phyloP scores from a whole-genome alignment of 345 rosid genomes.

The Brassica cretica region DNA sequence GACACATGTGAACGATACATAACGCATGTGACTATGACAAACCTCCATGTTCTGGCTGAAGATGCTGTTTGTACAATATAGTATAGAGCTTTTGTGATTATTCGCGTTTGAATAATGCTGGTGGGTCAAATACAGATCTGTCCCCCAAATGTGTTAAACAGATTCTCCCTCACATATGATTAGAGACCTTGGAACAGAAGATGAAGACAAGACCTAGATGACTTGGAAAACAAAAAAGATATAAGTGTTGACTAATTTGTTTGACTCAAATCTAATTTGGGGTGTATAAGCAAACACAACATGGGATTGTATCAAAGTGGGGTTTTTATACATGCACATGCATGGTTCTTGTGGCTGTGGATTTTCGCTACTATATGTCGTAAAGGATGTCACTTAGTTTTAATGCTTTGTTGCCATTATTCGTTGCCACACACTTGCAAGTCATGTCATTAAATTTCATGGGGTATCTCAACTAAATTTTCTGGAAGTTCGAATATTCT shows the following conservation, averaged over 20 bases:
- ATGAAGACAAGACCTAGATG: conserved; percentile 49
- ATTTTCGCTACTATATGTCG: conserved; percentile 11
- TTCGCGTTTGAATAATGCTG: conserved; percentile 6
- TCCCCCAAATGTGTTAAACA: conserved; percentile 53
- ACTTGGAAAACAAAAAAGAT: conserved; percentile 37
- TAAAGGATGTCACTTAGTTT: conserved; percentile 1
- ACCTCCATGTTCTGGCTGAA: conserved; percentile 61
- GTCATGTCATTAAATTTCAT: conserved; percentile 26
- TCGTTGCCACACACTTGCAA: conserved; percentile 25
- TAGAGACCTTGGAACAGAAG: conserved; percentile 38
- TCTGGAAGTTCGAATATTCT: conserved; percentile 5
- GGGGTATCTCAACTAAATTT: neutral
- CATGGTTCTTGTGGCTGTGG: conserved; percentile 12
- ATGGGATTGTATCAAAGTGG: conserved; percentile 12
- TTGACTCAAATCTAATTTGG: conserved; percentile 26
- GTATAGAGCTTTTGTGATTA: conserved; percentile 27
- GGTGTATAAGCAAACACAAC: conserved; percentile 23
- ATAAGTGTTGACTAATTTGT: conserved; percentile 3
- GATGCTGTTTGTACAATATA: conserved; percentile 32
- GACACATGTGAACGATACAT: conserved; percentile 26
- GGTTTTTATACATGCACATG: conserved; percentile 20
- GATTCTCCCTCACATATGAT: conserved; percentile 45
- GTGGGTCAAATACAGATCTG: conserved; percentile 61
- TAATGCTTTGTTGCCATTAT: conserved; percentile 31
- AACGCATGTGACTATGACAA: conserved; percentile 43